A percentile compares a stretch with the other conserved stretches of the same genome.
phyloP scores from a whole-genome alignment of 2,329 filamentous ascomycete species.

The Trichophyton equinum region DNA sequence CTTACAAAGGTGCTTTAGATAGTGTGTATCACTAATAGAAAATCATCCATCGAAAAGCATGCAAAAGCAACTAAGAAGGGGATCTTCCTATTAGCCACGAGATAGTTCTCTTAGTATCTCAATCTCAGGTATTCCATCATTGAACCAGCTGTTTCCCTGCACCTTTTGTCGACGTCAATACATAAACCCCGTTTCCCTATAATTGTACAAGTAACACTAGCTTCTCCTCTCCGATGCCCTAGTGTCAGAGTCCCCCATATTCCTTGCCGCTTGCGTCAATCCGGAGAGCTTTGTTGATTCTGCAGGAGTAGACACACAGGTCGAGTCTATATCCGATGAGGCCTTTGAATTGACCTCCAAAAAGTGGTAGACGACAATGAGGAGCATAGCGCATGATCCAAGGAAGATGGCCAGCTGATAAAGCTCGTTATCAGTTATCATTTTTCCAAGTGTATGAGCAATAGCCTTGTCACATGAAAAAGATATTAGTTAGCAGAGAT shows the following conservation, averaged over 20 bases:
- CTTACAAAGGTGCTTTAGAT: not conserved
- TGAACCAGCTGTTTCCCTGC: too few species aligned
- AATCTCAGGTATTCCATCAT: too few species aligned
- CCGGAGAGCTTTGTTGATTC: not conserved
- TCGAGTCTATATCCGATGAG: conserved; percentile 18
- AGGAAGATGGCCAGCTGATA: conserved; percentile 90
- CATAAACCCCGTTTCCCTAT: not conserved
- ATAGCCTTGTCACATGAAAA: too few species aligned
- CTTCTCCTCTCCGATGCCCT: not conserved
- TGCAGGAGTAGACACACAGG: not conserved
- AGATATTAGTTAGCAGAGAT: too few species aligned
- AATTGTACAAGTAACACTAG: not conserved
- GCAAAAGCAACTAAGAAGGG: too few species aligned
- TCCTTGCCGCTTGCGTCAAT: not conserved
- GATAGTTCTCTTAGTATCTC: too few species aligned
- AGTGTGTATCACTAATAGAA: not conserved
- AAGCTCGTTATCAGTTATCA: conserved; percentile 90
- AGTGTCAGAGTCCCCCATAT: not conserved
- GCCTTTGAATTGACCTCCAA: conserved; percentile 81
- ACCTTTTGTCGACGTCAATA: not conserved
- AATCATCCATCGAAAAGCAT: not conserved
- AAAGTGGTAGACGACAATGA: conserved; percentile 93
- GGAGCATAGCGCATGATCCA: conserved; percentile 74
- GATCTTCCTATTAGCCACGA: too few species aligned
- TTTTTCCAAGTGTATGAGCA: conserved; percentile 31